These are phyloP conservation scores for Phlebiopsis flavidoalba DNA, from an alignment of 768 basidiomycete genomes.

Conservation along the genomic window DNA sequence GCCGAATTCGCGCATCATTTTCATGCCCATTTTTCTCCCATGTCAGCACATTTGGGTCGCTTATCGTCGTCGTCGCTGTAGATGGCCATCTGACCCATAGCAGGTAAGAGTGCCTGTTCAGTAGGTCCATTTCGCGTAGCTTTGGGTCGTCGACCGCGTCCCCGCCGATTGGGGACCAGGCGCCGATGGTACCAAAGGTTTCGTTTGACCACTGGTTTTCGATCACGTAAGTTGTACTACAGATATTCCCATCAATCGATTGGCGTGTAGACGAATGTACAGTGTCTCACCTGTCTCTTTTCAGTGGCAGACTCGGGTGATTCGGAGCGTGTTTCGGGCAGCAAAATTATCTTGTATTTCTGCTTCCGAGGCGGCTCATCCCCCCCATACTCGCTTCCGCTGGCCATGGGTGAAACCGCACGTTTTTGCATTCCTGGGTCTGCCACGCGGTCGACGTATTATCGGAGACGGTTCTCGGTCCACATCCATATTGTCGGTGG, in stretches of 20 bases:
- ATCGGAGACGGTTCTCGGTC: neutral
- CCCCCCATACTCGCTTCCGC: neutral
- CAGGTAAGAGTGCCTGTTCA: neutral
- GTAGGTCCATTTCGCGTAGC: neutral
- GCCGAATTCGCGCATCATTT: conserved; percentile 13
- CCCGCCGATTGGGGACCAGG: too few relatives aligned
- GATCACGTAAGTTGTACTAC: neutral
- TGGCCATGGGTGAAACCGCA: neutral
- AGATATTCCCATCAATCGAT: neutral
- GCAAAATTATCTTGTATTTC: neutral
- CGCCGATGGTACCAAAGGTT: neutral
- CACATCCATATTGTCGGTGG: neutral
- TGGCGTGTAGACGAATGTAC: neutral
- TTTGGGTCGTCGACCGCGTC: neutral
- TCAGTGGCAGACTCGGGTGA: neutral
- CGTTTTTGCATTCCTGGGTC: neutral
- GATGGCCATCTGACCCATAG: neutral
- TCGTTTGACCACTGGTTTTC: neutral
- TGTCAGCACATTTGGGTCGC: conserved; percentile 14
- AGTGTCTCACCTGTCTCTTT: neutral
- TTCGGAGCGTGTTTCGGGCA: neutral
- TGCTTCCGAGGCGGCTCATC: neutral
- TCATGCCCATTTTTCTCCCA: conserved; percentile 16
- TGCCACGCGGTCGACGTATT: neutral
- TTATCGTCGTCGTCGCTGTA: conserved; percentile 12